Conservation (phyloP, 371 early-diverging fungal genomes). For the Mortierella sp. region DNA sequence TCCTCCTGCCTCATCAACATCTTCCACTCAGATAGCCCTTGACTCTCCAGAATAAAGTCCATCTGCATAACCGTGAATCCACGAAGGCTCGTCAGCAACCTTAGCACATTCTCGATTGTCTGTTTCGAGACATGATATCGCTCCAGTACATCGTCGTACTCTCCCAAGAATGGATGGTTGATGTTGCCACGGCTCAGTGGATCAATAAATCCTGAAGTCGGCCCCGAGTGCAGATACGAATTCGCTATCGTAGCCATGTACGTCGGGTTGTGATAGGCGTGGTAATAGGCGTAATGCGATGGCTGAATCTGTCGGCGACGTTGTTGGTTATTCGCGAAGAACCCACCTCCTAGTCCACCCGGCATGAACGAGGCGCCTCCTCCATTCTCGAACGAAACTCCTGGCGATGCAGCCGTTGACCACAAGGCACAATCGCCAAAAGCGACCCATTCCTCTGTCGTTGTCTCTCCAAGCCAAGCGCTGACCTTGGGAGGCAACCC, state of each 20-base stretch:
- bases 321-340: constrained; percentile 5
- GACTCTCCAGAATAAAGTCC: constrained; percentile 37
- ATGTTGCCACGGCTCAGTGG: not conserved
- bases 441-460: constrained; percentile 40
- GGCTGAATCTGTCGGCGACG: constrained; percentile 17
- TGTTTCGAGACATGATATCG: constrained; percentile 12
- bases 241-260: not conserved
- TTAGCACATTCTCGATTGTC: constrained; percentile 16
- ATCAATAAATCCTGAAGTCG: not conserved
- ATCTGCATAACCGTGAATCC: constrained; percentile 35
- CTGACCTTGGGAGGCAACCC: constrained; percentile 20
- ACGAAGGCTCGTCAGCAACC: constrained; percentile 6
- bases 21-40: constrained; percentile 27
- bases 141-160: constrained; percentile 27
- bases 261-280: constrained; percentile 13
- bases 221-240: not conserved
- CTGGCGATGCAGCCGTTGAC: constrained; percentile 34
- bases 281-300: constrained; percentile 23
- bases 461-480: constrained; percentile 49
- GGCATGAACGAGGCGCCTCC: not conserved
- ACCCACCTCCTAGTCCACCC: not conserved
- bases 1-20: constrained; percentile 28
- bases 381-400: constrained; percentile 33
- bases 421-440: constrained; percentile 47
- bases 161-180: constrained; percentile 13